Base-by-base conservation (phyloP, 1,139 yeast genomes). In the Candida buenavistaensis region DNA sequence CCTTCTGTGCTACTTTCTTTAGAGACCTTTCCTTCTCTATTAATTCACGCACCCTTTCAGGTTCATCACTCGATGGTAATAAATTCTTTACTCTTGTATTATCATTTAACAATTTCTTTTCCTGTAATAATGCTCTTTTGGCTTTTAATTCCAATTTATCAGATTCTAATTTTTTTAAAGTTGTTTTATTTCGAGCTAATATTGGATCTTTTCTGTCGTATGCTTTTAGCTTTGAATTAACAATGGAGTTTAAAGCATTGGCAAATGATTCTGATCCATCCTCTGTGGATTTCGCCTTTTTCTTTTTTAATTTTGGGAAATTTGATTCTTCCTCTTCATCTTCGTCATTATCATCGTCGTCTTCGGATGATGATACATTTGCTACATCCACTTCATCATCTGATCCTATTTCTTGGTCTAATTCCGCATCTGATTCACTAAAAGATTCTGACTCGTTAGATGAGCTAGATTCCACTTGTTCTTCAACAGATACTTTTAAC, bases 201-300 rank as follows among this genome's bases (percentile, higher is more conserved):
- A 92, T 88, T 2, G 98, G 98, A 52, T 89, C 95, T 30, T 75
- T 75, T 54, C 97, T 74, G 53, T 85, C 88, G 51, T 89, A 84
- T 0, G 96, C 94, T 56, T 92, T 92, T 48, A 92, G 70, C 52
- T 80, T 83, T 2, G 97, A 87, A 6, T 85, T 85, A 35, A 92
- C 65, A 51, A 92, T 86, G 16, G 96, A 95, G 44, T 70, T 78
- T 55, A 92, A 79, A 1, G 98, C 97, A 39, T 62, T 72, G 8
- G 96, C 86, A 54, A 92, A 90, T 3, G 81, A 72, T 36, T 69
- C 80, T 1, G 89, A 76, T 10, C 89, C 94, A 53, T 81, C 87
- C 41, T 74, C 82, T 24, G 64, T 63, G 3, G 23, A 17, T 35
- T 68, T 73, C 47, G 73, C 71, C 55, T 72, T 76, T 55, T 74